A percentile compares a stretch with the other conserved stretches of the same genome.
Conservation (phyloP, 495 filamentous ascomycete species). For the Staphylotrichum longicolle region DNA sequence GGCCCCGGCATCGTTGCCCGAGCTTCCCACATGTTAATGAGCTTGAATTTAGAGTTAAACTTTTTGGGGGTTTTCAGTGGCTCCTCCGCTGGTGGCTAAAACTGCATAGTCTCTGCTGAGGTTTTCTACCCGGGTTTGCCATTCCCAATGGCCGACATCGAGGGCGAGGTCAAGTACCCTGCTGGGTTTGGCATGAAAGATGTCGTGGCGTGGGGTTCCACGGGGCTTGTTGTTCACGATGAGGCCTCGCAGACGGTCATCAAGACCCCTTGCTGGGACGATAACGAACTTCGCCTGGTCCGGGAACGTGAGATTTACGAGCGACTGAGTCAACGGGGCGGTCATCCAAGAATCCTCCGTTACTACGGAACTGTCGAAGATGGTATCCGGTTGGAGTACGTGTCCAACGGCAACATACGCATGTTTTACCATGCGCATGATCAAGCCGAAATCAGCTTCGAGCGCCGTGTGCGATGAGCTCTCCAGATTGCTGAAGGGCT, state of each 20-base stretch:
- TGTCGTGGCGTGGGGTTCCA: background rate
- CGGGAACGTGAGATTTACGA: conserved; percentile 5
- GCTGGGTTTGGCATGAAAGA: background rate
- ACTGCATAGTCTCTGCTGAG: too few species aligned
- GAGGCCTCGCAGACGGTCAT: background rate
- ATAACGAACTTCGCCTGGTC: background rate
- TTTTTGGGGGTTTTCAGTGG: too few species aligned
- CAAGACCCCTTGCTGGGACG: background rate
- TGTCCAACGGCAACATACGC: background rate
- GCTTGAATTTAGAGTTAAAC: too few species aligned
- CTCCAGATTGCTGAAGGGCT: background rate
- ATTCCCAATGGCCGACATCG: too few species aligned
- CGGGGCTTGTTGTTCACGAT: background rate
- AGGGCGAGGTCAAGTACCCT: conserved; percentile 6
- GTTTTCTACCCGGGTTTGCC: too few species aligned
- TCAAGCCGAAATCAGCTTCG: background rate
- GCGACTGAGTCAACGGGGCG: background rate
- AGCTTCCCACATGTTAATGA: too few species aligned
- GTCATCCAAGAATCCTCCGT: background rate
- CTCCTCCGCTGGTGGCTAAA: too few species aligned
- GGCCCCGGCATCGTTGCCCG: too few species aligned
- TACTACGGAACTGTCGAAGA: background rate
- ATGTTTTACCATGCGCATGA: background rate
- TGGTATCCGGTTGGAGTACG: conserved; percentile 2
- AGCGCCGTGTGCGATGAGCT: background rate